Evolutionary conservation across 805 yeast genomes (phyloP).

Genomic region (Ogataea corticis): DNA sequence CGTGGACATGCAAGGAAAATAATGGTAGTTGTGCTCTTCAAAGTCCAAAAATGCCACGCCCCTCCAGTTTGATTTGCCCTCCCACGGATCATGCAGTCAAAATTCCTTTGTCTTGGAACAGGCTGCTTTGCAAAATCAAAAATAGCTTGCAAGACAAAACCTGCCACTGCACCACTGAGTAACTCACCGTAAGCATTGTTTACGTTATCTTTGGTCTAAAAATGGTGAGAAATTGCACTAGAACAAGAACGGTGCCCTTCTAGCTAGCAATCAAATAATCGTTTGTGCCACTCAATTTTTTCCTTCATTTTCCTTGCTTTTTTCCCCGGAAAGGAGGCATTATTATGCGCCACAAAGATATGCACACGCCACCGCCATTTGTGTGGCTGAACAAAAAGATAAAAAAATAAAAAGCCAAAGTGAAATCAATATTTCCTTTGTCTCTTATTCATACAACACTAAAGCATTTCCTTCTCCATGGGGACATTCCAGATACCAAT

Average conservation of each 20-base stretch:
- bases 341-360: not conserved
- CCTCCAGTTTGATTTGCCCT: not conserved
- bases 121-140: not conserved
- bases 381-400: no score
- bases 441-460: no score
- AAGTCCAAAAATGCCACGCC: not conserved
- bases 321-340: not conserved
- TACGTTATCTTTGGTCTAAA: not conserved
- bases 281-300: not conserved
- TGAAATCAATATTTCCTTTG: no score
- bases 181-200: conserved; percentile 4
- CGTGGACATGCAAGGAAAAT: no score
- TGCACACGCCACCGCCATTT: not conserved
- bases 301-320: not conserved
- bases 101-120: no score
- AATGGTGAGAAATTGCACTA: no score
- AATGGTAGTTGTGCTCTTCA: no score
- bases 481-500: no score
- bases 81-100: no score
- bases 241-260: not conserved
- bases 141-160: not conserved
- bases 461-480: no score
- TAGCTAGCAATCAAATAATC: not conserved
- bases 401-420: no score
- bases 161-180: no score